Conservation (phyloP, 805 yeast genomes). For the Yarrowia sp. region DNA sequence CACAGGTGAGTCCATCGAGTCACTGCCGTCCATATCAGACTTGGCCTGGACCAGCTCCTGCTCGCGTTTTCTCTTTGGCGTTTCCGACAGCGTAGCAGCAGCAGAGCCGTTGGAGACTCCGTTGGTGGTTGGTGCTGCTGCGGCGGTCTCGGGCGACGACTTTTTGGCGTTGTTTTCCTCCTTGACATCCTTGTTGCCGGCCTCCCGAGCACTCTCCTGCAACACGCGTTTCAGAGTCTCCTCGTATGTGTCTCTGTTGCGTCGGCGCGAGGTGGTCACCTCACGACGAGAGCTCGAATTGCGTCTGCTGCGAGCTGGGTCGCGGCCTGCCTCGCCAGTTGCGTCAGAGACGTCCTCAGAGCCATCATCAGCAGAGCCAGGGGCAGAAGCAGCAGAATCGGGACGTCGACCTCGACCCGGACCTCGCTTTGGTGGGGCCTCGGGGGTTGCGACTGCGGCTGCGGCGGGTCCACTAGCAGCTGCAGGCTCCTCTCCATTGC, state of each 20-base stretch:
- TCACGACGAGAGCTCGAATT: constrained; percentile 36
- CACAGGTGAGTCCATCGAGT: constrained; percentile 16
- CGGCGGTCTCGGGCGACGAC: constrained; percentile 33
- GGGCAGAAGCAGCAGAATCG: constrained; percentile 25
- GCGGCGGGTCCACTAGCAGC: background rate
- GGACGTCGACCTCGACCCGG: constrained; percentile 24
- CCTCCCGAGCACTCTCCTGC: constrained; percentile 28
- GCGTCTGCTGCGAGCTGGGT: constrained; percentile 26
- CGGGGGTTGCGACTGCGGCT: background rate
- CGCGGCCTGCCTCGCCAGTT: constrained; percentile 25
- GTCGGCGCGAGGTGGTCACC: constrained; percentile 29
- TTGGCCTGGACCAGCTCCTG: constrained; percentile 10
- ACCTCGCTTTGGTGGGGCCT: background rate
- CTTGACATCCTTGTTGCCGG: constrained; percentile 28
- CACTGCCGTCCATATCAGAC: constrained; percentile 20
- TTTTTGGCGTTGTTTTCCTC: constrained; percentile 29
- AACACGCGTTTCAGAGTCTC: constrained; percentile 44
- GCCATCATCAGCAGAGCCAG: constrained; percentile 26
- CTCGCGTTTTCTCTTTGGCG: constrained; percentile 24
- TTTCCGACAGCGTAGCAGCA: background rate
- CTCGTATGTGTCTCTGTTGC: constrained; percentile 33
- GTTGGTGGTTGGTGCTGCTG: background rate
- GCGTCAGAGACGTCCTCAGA: constrained; percentile 24
- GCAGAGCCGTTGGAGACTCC: background rate
- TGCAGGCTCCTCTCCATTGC: constrained; percentile 14